These are phyloP conservation scores for Noccaea bulbosa DNA, from an alignment of 345 rosid species.

Conservation along the genomic window DNA sequence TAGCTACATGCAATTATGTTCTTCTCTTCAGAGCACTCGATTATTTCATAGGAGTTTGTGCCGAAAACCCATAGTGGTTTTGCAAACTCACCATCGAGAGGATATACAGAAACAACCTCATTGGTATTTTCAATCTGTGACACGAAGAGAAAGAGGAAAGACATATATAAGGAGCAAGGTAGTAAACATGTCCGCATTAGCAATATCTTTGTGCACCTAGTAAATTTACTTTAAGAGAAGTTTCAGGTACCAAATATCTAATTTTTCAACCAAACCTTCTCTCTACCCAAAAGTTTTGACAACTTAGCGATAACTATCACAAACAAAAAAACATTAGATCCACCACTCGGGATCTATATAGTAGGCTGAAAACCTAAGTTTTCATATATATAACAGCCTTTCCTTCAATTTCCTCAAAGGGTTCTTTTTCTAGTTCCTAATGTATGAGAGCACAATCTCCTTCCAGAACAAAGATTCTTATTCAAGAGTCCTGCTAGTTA, in stretches of 20 bases:
- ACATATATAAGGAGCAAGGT: not conserved
- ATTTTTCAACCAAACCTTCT: not conserved
- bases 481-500: not conserved
- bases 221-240: conserved; percentile 4
- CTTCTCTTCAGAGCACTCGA: conserved; percentile 59
- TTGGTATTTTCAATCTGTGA: conserved; percentile 71
- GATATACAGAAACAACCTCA: conserved; percentile 61
- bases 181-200: not conserved
- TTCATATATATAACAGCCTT: not conserved
- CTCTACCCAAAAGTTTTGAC: not conserved
- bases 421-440: not conserved
- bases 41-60: conserved; percentile 73
- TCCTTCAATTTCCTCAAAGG: not conserved
- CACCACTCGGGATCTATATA: not conserved
- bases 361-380: not conserved
- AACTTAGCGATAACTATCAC: conserved; percentile 3
- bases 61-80: conserved; percentile 89
- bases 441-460: not conserved
- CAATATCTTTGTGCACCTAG: not conserved
- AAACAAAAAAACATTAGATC: conserved; percentile 1
- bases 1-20: conserved; percentile 79
- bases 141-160: conserved; percentile 6
- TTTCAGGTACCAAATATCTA: conserved; percentile 15
- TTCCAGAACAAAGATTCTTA: not conserved
- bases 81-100: conserved; percentile 80